These are phyloP conservation scores for Calonectria crousiana DNA, from an alignment of 2,329 filamentous ascomycete genomes.

Conservation along the genomic window DNA sequence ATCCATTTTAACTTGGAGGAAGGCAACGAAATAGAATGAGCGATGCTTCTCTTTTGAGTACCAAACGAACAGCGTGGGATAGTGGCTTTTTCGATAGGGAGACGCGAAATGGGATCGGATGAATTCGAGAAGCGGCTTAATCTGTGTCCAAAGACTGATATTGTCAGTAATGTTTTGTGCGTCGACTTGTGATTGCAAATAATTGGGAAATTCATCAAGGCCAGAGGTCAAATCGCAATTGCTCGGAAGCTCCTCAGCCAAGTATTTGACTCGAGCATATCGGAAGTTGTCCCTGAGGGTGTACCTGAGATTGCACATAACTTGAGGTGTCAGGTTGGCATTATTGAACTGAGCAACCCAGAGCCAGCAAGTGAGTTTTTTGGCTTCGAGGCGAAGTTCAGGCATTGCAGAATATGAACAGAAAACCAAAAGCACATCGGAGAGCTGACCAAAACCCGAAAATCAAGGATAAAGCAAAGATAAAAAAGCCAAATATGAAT, in stretches of 20 bases:
- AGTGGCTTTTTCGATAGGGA: constrained; percentile 37
- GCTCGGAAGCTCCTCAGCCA: constrained; percentile 41
- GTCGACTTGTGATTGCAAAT: constrained; percentile 42
- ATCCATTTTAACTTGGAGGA: constrained; percentile 55
- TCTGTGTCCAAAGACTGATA: constrained; percentile 44
- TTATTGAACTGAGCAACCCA: neutral
- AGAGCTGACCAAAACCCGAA: neutral
- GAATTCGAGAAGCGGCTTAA: constrained; percentile 51
- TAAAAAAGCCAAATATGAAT: neutral
- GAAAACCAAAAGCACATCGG: neutral
- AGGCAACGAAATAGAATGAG: constrained; percentile 56
- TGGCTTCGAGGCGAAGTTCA: neutral
- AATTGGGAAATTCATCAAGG: constrained; percentile 38
- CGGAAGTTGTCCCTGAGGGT: neutral
- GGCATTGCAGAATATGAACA: neutral
- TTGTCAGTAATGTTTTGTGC: constrained; percentile 48
- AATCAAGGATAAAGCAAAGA: neutral
- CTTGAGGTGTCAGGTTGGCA: neutral
- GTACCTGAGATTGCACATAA: neutral
- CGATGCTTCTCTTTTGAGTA: constrained; percentile 49
- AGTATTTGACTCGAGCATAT: neutral
- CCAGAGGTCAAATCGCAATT: constrained; percentile 32
- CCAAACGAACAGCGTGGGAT: constrained; percentile 56
- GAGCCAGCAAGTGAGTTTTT: constrained; percentile 5
- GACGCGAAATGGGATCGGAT: constrained; percentile 43